Percentiles rank a stretch among this genome's conserved stretches.
These are phyloP conservation scores for Brachypodium distachyon DNA, from an alignment of 202 grass and related monocot genomes.

Conservation along the genomic window DNA sequence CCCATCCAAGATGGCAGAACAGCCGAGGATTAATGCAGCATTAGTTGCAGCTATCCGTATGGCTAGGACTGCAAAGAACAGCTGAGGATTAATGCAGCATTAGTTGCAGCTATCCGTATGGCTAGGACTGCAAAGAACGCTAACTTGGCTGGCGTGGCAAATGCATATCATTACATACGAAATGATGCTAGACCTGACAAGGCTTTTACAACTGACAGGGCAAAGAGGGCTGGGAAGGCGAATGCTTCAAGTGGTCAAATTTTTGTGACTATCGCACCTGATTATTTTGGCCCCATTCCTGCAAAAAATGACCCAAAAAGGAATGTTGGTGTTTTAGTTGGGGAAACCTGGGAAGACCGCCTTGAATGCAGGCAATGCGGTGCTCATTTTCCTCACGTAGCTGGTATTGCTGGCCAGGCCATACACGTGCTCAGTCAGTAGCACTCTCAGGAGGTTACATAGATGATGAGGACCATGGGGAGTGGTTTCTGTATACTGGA, in stretches of 20 bases:
- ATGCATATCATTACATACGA: conserved; percentile 47
- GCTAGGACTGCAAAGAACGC: conserved; percentile 55
- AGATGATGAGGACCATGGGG: conserved; percentile 94
- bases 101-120: conserved; percentile 76
- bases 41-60: conserved; percentile 73
- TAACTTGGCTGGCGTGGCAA: conserved; percentile 15
- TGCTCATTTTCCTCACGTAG: conserved; percentile 85
- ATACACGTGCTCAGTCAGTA: conserved; percentile 70
- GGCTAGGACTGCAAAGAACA: conserved; percentile 64
- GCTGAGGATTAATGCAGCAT: conserved; percentile 69
- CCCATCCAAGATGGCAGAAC: not conserved
- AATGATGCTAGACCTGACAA: conserved; percentile 86
- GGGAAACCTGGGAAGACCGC: conserved; percentile 72
- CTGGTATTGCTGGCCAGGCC: conserved; percentile 89
- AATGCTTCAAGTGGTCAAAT: conserved; percentile 96
- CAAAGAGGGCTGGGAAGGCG: conserved; percentile 75
- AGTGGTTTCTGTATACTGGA: conserved; percentile 96
- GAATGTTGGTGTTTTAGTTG: conserved; percentile 58
- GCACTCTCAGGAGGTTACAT: conserved; percentile 83
- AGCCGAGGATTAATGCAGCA: conserved; percentile 55
- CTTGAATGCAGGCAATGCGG: conserved; percentile 97
- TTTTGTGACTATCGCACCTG: conserved; percentile 80
- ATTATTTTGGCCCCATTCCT: conserved; percentile 85
- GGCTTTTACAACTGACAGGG: conserved; percentile 79
- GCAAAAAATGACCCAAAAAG: conserved; percentile 71